phyloP scores from a whole-genome alignment of 139 green algal genomes.

The Chlamydomonas sphaeroides region DNA sequence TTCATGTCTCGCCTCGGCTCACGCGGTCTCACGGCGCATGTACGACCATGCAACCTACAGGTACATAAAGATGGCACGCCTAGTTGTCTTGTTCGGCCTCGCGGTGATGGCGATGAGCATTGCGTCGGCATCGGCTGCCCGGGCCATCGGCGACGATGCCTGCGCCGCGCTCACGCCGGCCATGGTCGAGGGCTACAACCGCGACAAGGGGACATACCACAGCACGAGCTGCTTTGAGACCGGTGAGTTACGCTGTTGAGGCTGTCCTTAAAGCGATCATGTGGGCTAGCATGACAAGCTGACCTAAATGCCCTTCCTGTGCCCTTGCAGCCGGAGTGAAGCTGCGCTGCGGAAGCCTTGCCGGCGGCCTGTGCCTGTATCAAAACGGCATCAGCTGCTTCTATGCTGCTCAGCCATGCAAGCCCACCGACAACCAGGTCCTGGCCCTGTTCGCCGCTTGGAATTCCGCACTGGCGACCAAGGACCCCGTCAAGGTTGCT shows the following conservation, averaged over 20 bases:
- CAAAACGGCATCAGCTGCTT: not conserved
- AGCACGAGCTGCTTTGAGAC: not conserved
- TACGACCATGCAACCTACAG: no score
- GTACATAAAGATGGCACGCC: no score
- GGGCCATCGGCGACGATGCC: not conserved
- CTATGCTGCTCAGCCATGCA: not conserved
- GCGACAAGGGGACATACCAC: not conserved
- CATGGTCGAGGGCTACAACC: not conserved
- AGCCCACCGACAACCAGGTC: not conserved
- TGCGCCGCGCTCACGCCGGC: not conserved
- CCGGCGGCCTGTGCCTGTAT: not conserved
- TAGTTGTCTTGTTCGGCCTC: no score
- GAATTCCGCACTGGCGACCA: slow-evolving; percentile 7
- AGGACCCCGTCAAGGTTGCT: not conserved
- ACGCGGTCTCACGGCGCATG: no score
- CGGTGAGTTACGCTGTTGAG: no score
- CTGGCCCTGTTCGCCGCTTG: slow-evolving; percentile 12
- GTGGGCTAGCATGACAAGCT: no score
- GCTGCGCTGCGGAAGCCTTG: not conserved
- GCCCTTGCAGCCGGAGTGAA: no score
- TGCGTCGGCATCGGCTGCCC: no score
- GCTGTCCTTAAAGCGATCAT: no score
- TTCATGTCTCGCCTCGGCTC: no score
- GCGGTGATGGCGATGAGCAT: no score
- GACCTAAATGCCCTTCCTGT: no score